Conservation (phyloP, 768 basidiomycete species). For the Leccinum rimulosum region DNA sequence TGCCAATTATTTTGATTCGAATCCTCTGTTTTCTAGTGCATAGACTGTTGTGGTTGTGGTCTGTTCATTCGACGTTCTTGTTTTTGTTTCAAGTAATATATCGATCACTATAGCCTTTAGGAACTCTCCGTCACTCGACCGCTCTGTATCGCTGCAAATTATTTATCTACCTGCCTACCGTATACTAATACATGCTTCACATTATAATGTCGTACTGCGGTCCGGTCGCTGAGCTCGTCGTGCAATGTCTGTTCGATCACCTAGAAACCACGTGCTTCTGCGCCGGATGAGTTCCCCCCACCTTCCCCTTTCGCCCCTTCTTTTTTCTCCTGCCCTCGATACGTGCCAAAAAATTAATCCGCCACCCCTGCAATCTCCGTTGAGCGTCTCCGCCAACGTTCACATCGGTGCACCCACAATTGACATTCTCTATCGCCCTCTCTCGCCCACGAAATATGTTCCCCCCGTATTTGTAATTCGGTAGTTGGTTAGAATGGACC, state of each 20-base stretch:
- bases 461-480: background rate
- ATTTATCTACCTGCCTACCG: conserved; percentile 20
- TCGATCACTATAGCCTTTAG: conserved; percentile 16
- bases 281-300: background rate
- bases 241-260: background rate
- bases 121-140: conserved; percentile 13
- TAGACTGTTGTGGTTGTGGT: background rate
- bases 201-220: conserved; percentile 17
- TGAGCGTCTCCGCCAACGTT: background rate
- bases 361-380: background rate
- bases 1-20: conserved; percentile 22
- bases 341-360: background rate
- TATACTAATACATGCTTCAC: conserved; percentile 14
- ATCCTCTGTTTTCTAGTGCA: background rate
- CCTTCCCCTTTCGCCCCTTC: background rate
- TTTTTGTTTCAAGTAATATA: conserved; percentile 17
- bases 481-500: background rate
- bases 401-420: background rate
- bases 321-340: background rate
- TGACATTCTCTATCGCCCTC: background rate
- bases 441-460: background rate
- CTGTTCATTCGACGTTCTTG: background rate
- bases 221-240: conserved; percentile 4
- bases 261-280: conserved; percentile 3
- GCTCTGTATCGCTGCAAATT: conserved; percentile 26